Evolutionary conservation across 1,284 basidiomycete genomes (phyloP), one percentile per base, ranked within the genome.

Genomic region (Caloboletus inedulis): DNA sequence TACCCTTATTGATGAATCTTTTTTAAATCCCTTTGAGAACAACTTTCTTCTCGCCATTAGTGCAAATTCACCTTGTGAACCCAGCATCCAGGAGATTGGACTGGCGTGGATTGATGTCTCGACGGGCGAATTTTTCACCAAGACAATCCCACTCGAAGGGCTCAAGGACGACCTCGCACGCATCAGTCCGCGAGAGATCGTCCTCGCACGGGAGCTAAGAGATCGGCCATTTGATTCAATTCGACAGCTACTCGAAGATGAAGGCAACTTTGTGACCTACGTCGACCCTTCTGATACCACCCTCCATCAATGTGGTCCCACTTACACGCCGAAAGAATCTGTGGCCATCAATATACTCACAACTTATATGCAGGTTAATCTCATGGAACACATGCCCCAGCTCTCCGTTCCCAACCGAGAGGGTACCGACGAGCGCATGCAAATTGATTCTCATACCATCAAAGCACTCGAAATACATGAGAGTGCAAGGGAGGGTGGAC

Each of bases 41-140:
- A 94, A 95, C 62, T 97, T 90, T 63, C 78, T 98, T 33, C 79
- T 97, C 23, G 81, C 93, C 8, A 74, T 95, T 40, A 73, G 75
- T n/a, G 34, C 70, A 5, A 53, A 58, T 12, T 33, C 49, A 14
- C 30, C 29, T 53, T 31, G 43, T 34, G 39, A 50, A 55, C 51
- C 12, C 10, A 41, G 45, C 49, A 41, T 30, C 36, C 55, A 48
- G 35, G 51, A 63, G 7, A 35, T 58, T 29, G 89, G 88, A 4
- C 72, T 97, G 30, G 92, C 94, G 3, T 97, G 94, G 86, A 92
- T 92, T 27, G 95, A 98, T 66, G 82, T 95, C n/a, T 94, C 94
- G 5, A 97, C 94, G 0, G 94, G 94, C 55, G 91, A 95, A 63
- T 93, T 95, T 69, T 94, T 90, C 69, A 87, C 89, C 1, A 90